Percentiles rank a stretch among this genome's conserved stretches.
phyloP scores from a whole-genome alignment of 257 asterid genomes.

The Coffea eugenioides region DNA sequence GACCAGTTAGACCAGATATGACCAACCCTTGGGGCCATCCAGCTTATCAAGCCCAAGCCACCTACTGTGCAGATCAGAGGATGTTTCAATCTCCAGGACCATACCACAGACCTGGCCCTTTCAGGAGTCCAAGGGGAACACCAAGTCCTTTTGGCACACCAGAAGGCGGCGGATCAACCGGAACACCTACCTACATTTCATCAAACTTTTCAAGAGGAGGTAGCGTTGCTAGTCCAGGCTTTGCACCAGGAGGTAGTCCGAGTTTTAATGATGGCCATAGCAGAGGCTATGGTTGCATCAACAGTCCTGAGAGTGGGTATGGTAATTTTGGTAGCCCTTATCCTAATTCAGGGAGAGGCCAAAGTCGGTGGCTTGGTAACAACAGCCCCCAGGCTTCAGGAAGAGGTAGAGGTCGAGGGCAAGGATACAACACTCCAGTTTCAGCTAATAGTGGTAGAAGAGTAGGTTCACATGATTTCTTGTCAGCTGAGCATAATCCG shows the following conservation, averaged over 20 bases:
- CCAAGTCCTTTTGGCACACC: constrained; percentile 28
- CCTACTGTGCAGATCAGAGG: constrained; percentile 35
- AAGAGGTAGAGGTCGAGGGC: constrained; percentile 31
- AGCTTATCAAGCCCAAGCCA: constrained; percentile 27
- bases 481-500: constrained; percentile 43
- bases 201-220: constrained; percentile 38
- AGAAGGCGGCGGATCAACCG: constrained; percentile 35
- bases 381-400: constrained; percentile 24
- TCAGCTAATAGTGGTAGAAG: constrained; percentile 33
- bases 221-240: constrained; percentile 28
- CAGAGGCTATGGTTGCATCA: constrained; percentile 37
- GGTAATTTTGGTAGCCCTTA: constrained; percentile 27
- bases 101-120: constrained; percentile 33
- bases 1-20: constrained; percentile 31
- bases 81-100: constrained; percentile 36
- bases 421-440: constrained; percentile 27
- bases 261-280: constrained; percentile 36
- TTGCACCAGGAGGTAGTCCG: constrained; percentile 31
- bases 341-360: constrained; percentile 26
- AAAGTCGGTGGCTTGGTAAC: constrained; percentile 9
- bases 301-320: constrained; percentile 29
- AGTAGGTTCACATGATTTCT: constrained; percentile 26
- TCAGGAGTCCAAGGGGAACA: constrained; percentile 28
- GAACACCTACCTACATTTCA: constrained; percentile 26
- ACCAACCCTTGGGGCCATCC: constrained; percentile 18